phyloP scores from a whole-genome alignment of 768 basidiomycete species.

The Lactarius indigo region DNA sequence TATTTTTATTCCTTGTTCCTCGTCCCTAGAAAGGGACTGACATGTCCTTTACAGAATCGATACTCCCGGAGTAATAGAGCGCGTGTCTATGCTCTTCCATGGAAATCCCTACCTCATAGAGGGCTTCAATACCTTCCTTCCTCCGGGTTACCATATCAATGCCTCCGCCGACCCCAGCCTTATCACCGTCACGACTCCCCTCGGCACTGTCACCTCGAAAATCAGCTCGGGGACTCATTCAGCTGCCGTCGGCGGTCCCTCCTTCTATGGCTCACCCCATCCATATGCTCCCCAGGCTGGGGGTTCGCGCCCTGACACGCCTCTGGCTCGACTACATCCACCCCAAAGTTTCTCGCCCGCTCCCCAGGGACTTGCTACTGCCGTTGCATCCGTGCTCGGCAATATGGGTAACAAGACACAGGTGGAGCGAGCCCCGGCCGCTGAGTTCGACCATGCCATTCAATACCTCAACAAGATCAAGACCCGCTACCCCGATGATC shows the following conservation, averaged over 20 bases:
- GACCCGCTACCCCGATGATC: slow-evolving; percentile 79
- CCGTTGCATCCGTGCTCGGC: slow-evolving; percentile 25
- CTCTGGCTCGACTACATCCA: slow-evolving; percentile 28
- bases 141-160: slow-evolving; percentile 92
- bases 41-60: slow-evolving; percentile 64
- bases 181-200: slow-evolving; percentile 80
- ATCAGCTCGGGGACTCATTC: slow-evolving; percentile 42
- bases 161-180: slow-evolving; percentile 68
- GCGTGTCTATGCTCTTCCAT: slow-evolving; percentile 89
- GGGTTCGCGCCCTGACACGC: slow-evolving; percentile 37
- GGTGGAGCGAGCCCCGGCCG: slow-evolving; percentile 50
- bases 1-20: slow-evolving; percentile 21
- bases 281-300: slow-evolving; percentile 36
- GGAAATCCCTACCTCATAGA: slow-evolving; percentile 89
- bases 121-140: slow-evolving; percentile 97
- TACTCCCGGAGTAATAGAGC: slow-evolving; percentile 94
- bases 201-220: slow-evolving; percentile 65
- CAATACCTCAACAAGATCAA: slow-evolving; percentile 99
- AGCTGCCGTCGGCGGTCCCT: slow-evolving; percentile 33
- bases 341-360: slow-evolving; percentile 47
- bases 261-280: slow-evolving; percentile 27
- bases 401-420: slow-evolving; percentile 39
- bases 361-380: slow-evolving; percentile 15
- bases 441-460: slow-evolving; percentile 91
- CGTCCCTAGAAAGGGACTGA: slow-evolving; percentile 20